Conservation (phyloP, 192 early-diverging fungal species). For the Umbelopsis vinacea region DNA sequence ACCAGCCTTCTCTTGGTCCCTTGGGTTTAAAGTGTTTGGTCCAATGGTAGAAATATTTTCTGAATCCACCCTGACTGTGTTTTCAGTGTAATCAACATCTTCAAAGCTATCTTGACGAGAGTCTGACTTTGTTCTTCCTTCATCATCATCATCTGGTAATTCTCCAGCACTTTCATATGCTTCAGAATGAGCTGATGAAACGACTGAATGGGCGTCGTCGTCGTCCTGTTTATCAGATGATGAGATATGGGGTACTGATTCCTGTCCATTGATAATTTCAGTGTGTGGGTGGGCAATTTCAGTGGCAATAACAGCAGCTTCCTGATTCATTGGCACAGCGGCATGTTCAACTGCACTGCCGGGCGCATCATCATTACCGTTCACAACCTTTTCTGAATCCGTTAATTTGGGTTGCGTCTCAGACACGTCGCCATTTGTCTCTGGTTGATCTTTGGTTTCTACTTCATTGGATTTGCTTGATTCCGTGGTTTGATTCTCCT, state of each 20-base stretch:
- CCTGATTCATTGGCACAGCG: background rate
- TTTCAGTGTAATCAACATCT: background rate
- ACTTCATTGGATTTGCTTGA: background rate
- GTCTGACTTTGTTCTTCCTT: background rate
- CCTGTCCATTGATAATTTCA: background rate
- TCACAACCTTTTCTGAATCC: background rate
- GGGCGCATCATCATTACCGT: background rate
- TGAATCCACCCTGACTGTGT: background rate
- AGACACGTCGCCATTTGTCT: background rate
- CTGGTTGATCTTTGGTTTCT: background rate
- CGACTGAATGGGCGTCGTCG: background rate
- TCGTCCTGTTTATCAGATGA: background rate
- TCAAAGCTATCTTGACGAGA: background rate
- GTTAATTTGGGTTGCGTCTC: background rate
- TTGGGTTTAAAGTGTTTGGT: slow-evolving; percentile 19
- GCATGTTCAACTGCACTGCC: background rate
- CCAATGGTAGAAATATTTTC: background rate
- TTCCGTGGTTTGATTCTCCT: background rate
- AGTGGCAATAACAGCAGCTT: background rate
- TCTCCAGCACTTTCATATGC: slow-evolving; percentile 13
- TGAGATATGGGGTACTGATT: background rate
- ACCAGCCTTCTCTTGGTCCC: slow-evolving; percentile 32
- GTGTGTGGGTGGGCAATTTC: background rate
- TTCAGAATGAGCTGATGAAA: slow-evolving; percentile 5
- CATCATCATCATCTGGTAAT: background rate